Evolutionary conservation across 108 stramenopile genomes (phyloP), one percentile per base, ranked within the genome.

Genomic region (Schizochytrium sp.): DNA sequence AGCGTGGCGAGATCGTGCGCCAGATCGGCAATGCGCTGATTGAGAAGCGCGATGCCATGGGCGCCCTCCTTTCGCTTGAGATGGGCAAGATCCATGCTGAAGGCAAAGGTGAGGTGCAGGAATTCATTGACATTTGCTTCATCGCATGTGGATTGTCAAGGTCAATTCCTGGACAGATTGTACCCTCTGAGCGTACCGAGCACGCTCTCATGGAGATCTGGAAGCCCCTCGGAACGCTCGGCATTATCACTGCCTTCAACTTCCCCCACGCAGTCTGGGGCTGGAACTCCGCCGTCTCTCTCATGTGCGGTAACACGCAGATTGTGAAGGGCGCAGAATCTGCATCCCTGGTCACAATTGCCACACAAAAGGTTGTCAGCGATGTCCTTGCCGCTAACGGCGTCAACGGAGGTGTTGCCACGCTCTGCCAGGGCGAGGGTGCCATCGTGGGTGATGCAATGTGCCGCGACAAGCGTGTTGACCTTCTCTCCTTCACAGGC

Each of bases 181-280:
- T 92, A 53, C 92, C 92, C 13, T 91, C 90, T 12, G 92, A 92
- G 89, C 72, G 92, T 46, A 38, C 72, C 46, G 90, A 89, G 13
- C 92, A 92, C 60, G 38, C 60, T 7, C 69, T 92, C 72, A 87
- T 92, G 83, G 92, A 92, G 59, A 47, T 40, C 3, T 92, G 88
- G 72, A 92, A 92, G 50, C 92, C 92, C 10, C 57, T 92, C 40
- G 92, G 92, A 41, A 69, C 44, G 40, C 60, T 91, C 15, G 92
- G 89, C 87, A 91, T 92, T 88, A 88, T 92, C 87, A 72, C 92
- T 45, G 92, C 92, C 49, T 92, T 91, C 90, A 92, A 92, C 89
- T 92, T 92, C 50, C 92, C 92, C 45, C 28, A 42, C 13, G 92
- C 92, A 49, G 92, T 92, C 40, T 88, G 88, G 38, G 88, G 88